Evolutionary conservation across 306 rosid genomes (phyloP).

Genomic region (Begonia peltatifolia): DNA sequence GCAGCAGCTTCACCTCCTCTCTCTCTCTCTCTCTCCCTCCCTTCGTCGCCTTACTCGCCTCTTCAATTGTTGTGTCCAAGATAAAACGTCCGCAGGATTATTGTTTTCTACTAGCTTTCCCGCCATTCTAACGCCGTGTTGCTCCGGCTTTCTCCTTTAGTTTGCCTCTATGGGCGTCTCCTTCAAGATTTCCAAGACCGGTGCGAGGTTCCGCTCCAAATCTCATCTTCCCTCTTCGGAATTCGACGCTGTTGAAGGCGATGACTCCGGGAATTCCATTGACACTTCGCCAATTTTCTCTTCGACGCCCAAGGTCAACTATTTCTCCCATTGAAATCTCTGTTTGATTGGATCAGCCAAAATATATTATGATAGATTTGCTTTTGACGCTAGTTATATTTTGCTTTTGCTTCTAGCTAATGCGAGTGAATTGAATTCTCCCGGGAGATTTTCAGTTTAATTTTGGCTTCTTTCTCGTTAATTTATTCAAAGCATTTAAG

Average conservation of each 20-base stretch:
- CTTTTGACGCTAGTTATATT: too few relatives aligned
- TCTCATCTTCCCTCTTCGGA: conserved; percentile 17
- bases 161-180: conserved; percentile 32
- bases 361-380: neutral
- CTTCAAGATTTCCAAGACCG: conserved; percentile 39
- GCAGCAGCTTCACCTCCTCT: too few relatives aligned
- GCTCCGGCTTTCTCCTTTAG: too few relatives aligned
- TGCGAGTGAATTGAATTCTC: neutral
- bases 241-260: conserved; percentile 9
- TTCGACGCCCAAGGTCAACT: conserved; percentile 21
- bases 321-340: too few relatives aligned
- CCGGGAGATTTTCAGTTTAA: neutral
- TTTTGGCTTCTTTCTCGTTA: neutral
- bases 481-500: too few relatives aligned
- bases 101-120: too few relatives aligned
- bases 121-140: too few relatives aligned
- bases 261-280: conserved; percentile 14
- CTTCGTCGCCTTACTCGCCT: too few relatives aligned
- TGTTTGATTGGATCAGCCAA: too few relatives aligned
- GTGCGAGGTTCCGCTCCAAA: conserved; percentile 31
- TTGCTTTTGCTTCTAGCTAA: neutral
- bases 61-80: too few relatives aligned
- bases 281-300: conserved; percentile 14
- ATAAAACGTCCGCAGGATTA: too few relatives aligned
- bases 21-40: too few relatives aligned